Conservation (phyloP, 768 basidiomycete species). For the Hortiboletus campestris region DNA sequence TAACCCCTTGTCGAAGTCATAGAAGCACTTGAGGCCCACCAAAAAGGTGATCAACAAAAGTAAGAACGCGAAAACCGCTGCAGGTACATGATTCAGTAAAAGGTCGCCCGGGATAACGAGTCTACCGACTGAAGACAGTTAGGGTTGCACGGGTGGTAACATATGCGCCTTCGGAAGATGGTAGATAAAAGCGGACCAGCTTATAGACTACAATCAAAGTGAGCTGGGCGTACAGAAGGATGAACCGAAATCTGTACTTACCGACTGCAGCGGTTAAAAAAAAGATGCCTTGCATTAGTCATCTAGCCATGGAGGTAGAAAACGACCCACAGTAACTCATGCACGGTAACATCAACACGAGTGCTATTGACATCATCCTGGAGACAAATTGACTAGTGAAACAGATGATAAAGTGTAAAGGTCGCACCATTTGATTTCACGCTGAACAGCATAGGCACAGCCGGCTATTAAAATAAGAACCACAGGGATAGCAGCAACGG, state of each 20-base stretch:
- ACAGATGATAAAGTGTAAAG: not conserved
- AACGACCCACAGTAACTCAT: conserved; percentile 64
- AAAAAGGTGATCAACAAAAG: conserved; percentile 71
- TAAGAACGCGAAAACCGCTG: conserved; percentile 76
- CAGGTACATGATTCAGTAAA: not conserved
- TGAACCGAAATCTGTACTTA: conserved; percentile 10
- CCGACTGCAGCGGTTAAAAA: conserved; percentile 26
- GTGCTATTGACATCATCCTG: conserved; percentile 67
- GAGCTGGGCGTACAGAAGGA: not conserved
- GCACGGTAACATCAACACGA: conserved; percentile 77
- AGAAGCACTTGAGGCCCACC: conserved; percentile 75
- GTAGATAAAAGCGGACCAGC: conserved; percentile 78
- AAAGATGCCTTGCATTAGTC: not conserved
- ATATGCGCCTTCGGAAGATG: conserved; percentile 53
- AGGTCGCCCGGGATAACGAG: not conserved
- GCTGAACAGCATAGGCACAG: conserved; percentile 69
- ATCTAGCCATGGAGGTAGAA: not conserved
- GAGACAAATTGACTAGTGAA: not conserved
- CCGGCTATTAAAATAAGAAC: conserved; percentile 64
- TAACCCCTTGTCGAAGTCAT: conserved; percentile 82
- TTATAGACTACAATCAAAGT: conserved; percentile 63
- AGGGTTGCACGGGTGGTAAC: conserved; percentile 74
- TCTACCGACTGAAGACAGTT: conserved; percentile 71
- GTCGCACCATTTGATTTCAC: conserved; percentile 75
- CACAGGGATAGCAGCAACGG: conserved; percentile 80